A percentile compares a stretch with the other conserved stretches of the same genome.
These are phyloP conservation scores for Saccharomycopsis sp. DNA, from an alignment of 805 yeast genomes.

Conservation along the genomic window DNA sequence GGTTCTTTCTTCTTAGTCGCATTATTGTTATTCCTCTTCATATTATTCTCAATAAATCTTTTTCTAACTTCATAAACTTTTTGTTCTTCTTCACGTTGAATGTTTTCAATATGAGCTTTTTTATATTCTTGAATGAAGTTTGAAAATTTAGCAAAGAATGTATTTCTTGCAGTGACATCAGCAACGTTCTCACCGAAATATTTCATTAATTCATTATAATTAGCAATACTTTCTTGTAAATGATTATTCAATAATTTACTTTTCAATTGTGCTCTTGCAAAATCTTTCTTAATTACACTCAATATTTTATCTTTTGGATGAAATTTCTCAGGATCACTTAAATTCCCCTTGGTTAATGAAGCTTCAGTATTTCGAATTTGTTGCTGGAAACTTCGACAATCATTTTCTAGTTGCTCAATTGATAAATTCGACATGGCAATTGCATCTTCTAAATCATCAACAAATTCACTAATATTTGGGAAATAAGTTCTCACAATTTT, in stretches of 20 bases:
- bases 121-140: slow-evolving; percentile 56
- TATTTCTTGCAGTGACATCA: slow-evolving; percentile 45
- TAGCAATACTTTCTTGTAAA: slow-evolving; percentile 41
- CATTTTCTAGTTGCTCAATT: slow-evolving; percentile 54
- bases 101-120: slow-evolving; percentile 57
- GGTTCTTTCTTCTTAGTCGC: slow-evolving; percentile 1
- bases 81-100: slow-evolving; percentile 61
- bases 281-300: slow-evolving; percentile 43
- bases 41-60: slow-evolving; percentile 40
- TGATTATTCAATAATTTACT: slow-evolving; percentile 45
- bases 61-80: slow-evolving; percentile 59
- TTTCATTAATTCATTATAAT: slow-evolving; percentile 52
- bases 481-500: slow-evolving; percentile 56
- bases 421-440: slow-evolving; percentile 52
- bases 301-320: slow-evolving; percentile 63
- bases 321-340: slow-evolving; percentile 53
- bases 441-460: slow-evolving; percentile 51
- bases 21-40: slow-evolving; percentile 21
- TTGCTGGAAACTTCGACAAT: slow-evolving; percentile 48
- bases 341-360: slow-evolving; percentile 53
- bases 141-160: slow-evolving; percentile 56
- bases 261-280: slow-evolving; percentile 49
- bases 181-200: slow-evolving; percentile 65
- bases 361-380: slow-evolving; percentile 44
- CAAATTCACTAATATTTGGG: slow-evolving; percentile 55